phyloP scores from a whole-genome alignment of 805 yeast genomes.

The Sugiyamaella qingdaonensis region DNA sequence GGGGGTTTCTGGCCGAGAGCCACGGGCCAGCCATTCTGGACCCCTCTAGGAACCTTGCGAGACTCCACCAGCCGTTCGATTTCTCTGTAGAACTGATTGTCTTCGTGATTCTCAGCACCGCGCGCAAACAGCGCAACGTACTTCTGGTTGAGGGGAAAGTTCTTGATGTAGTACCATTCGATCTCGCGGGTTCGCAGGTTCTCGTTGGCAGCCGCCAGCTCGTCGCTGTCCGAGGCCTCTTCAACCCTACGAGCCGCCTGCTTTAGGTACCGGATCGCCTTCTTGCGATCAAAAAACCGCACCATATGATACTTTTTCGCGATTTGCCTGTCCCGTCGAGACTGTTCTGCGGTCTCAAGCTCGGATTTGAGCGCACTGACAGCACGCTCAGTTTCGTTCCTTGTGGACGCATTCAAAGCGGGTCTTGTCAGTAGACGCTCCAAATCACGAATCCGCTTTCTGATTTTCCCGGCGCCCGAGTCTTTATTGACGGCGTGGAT shows the following conservation, averaged over 20 bases:
- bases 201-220: conserved; percentile 21
- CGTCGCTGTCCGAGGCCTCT: conserved; percentile 25
- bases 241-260: conserved; percentile 36
- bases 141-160: conserved; percentile 75
- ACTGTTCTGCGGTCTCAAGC: conserved; percentile 45
- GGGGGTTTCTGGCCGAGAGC: neutral
- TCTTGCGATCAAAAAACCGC: conserved; percentile 83
- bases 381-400: conserved; percentile 55
- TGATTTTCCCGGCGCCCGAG: conserved; percentile 48
- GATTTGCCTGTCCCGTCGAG: conserved; percentile 44
- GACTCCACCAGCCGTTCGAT: conserved; percentile 16
- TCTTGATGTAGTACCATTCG: conserved; percentile 69
- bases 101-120: conserved; percentile 8
- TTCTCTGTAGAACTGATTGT: conserved; percentile 11
- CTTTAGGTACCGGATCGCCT: conserved; percentile 70
- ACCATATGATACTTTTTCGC: conserved; percentile 88
- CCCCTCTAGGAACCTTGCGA: conserved; percentile 17
- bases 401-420: conserved; percentile 50
- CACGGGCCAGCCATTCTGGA: conserved; percentile 28
- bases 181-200: conserved; percentile 51
- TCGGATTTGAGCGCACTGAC: conserved; percentile 60
- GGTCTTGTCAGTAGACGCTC: conserved; percentile 64
- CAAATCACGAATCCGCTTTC: conserved; percentile 82
- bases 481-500: conserved; percentile 8
- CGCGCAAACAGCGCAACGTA: conserved; percentile 64